Percentiles rank a stretch among this genome's conserved stretches.
Evolutionary conservation across 345 rosid species (phyloP).

Genomic region (Combretum micranthum): DNA sequence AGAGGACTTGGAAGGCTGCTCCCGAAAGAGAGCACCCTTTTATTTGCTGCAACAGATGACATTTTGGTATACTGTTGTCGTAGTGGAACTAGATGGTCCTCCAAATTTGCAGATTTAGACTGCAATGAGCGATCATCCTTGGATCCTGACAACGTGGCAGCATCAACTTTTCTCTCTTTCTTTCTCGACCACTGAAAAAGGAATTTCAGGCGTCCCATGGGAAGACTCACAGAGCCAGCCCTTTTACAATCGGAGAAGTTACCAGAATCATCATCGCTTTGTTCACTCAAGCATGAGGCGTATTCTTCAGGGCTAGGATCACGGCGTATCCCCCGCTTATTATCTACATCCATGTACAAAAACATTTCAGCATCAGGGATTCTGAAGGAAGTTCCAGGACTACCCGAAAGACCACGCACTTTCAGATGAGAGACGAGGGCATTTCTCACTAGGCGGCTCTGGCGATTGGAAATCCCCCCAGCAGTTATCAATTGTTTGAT

Average conservation of each 20-base stretch:
- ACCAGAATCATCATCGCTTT: slow-evolving; percentile 23
- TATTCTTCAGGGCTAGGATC: slow-evolving; percentile 32
- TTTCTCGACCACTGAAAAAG: slow-evolving; percentile 59
- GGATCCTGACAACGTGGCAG: slow-evolving; percentile 13
- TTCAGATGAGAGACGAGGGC: slow-evolving; percentile 38
- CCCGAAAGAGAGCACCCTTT: slow-evolving; percentile 31
- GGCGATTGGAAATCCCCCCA: slow-evolving; percentile 55
- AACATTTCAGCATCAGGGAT: slow-evolving; percentile 88
- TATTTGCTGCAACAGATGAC: slow-evolving; percentile 30
- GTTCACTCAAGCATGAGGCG: slow-evolving; percentile 39
- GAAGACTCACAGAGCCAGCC: slow-evolving; percentile 20
- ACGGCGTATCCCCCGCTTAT: slow-evolving; percentile 16
- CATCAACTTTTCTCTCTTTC: slow-evolving; percentile 24
- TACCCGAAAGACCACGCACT: slow-evolving; percentile 51
- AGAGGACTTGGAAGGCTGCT: slow-evolving; percentile 65
- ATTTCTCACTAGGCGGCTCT: slow-evolving; percentile 26
- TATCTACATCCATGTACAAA: slow-evolving; percentile 47
- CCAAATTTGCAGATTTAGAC: slow-evolving; percentile 12
- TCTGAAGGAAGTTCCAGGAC: slow-evolving; percentile 82
- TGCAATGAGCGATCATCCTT: slow-evolving; percentile 17
- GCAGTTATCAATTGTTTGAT: slow-evolving; percentile 78
- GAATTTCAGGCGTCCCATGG: slow-evolving; percentile 54
- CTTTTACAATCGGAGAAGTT: slow-evolving; percentile 14
- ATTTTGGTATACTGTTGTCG: slow-evolving; percentile 53
- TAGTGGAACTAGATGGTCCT: slow-evolving; percentile 49